Base-by-base conservation (phyloP, 805 yeast species). In the Ogataea pignaliae region DNA sequence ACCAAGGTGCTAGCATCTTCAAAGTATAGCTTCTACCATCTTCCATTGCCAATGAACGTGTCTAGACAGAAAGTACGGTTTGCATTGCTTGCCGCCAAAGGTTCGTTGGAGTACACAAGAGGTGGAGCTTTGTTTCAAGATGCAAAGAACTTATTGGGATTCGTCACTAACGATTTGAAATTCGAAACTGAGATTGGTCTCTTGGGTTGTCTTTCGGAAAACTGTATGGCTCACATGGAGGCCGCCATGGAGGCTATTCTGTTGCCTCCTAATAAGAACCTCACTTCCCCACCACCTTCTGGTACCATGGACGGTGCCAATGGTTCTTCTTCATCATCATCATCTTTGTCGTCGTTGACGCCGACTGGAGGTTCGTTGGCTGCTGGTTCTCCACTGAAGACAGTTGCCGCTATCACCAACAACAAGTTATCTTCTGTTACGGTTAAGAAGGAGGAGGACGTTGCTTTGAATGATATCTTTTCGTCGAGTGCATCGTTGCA, bases 51-150 rank as follows among this genome's bases (percentile, higher is more conserved):
- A 0, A 60, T 82, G 37, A 83, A 82, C 50, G 63, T 78, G 10
- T 69, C 85, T 0, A 63, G 88, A 47, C 79, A 82, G 47, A 79
- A 76, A 54, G 79, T 86, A 2, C 67, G 88, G 39, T 73, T 82
- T 50, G 71, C 85, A 0, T 66, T 85, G 29, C 54, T 84, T 38
- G 84, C 83, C 26, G 88, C 89, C 0, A 78, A 79, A 50, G 89
- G 95, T 13, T 78, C 88, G 0, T 68, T 89, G 44, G 96, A 88
- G 50, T 88, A 86, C 58, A 81, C 87, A 2, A 79, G 87, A 58
- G 88, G 89, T 33, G 96, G 96, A 0, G 81, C 91, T 1, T 64
- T 88, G 43, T 81, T 83, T 57, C 85, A 79, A 56, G 88, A 82
- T 41, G 79, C 83, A 57, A 83, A 79, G 51, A 71, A 64, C 30